Base-by-base conservation (phyloP, 371 early-diverging fungal genomes). In the Apophysomyces ossiformis region DNA sequence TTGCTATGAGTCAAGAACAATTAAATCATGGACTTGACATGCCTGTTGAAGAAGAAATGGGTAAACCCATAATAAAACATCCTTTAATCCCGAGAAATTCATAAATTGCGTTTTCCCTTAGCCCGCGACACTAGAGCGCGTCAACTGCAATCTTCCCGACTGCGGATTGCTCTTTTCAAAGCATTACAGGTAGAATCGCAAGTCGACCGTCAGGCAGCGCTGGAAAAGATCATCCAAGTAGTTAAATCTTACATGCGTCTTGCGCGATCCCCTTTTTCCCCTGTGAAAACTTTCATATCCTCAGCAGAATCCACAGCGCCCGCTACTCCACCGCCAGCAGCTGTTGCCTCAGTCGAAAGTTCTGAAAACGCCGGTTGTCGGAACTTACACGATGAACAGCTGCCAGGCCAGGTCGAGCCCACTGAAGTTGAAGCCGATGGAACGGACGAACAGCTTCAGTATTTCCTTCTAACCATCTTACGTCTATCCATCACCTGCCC, bases 401-500 rank as follows among this genome's bases (percentile, higher is more conserved):
- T 11, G 16, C 6, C 39, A 6, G 11, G 38, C 9, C 39, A n/a
- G 56, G 18, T 54, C 32, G 57, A 61, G 60, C 7, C 57, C 56
- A 46, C 37, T 59, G 69, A 74, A 39, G 65, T 69, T 1, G 73
- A 75, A 56, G 75, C 69, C 21, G 68, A 61, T 8, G 71, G 67
- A 7, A 62, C 64, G 4, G 71, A 69, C 37, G 75, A 73, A 62
- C 75, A 80, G 50, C 56, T 83, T 8, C 77, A 75, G n/a, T 77
- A 78, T 35, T 80, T 83, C 60, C 67, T 87, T 39, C 54, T 87
- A 57, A 85, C 88, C 12, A 82, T 89, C 39, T 66, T 89, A 16
- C 74, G 89, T 36, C 67, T 89, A 15, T 74, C 87, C 7, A 37
- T 76, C 16, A 85, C 80, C 32, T 89, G 89, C 58, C 89, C 89